Evolutionary conservation across 805 yeast species (phyloP).

Genomic region (Komagataella mondaviorum): DNA sequence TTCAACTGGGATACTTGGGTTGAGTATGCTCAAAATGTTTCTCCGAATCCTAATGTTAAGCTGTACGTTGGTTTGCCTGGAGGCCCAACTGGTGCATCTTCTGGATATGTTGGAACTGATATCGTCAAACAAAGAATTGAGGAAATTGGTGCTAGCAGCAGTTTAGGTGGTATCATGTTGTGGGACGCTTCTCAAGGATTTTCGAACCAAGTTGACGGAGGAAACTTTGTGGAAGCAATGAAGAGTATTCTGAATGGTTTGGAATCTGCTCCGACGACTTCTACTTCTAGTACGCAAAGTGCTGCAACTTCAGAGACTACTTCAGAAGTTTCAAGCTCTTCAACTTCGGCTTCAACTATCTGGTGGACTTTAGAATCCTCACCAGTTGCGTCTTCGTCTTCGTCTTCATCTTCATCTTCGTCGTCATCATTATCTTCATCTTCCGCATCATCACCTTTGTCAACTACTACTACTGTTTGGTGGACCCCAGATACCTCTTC

Average conservation of each 20-base stretch:
- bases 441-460: constrained; percentile 2
- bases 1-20: constrained; percentile 69
- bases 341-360: constrained; percentile 4
- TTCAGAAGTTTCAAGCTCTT: constrained; percentile 3
- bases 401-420: constrained; percentile 7
- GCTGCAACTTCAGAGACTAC: constrained; percentile 1
- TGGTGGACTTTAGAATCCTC: constrained; percentile 4
- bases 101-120: constrained; percentile 40
- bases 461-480: constrained; percentile 11
- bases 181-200: constrained; percentile 74
- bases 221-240: constrained; percentile 14
- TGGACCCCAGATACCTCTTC: constrained; percentile 20
- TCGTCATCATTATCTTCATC: constrained; percentile 6
- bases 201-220: constrained; percentile 31
- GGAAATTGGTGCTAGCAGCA: constrained; percentile 15
- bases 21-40: constrained; percentile 36
- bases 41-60: constrained; percentile 60
- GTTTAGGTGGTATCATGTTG: constrained; percentile 63
- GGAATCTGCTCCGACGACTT: constrained; percentile 2
- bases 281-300: not conserved
- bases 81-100: constrained; percentile 32
- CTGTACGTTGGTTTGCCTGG: constrained; percentile 67
- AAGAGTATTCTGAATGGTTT: constrained; percentile 10
- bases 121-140: constrained; percentile 18
- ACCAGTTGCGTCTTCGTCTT: constrained; percentile 4